Evolutionary conservation across 2,329 filamentous ascomycete species (phyloP).

Genomic region (Clonostachys solani): DNA sequence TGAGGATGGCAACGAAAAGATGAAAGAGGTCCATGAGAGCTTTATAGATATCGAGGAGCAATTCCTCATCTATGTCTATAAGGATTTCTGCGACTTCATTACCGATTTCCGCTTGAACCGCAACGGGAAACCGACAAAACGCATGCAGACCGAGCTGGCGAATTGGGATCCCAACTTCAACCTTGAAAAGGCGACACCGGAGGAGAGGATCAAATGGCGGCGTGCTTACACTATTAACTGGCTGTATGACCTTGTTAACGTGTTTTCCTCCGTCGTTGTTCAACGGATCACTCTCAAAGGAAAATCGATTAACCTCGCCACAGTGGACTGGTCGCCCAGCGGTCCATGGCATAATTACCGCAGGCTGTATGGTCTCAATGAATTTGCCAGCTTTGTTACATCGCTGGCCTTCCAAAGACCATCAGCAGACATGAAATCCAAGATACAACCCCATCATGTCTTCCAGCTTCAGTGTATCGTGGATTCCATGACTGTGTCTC

Average conservation of each 20-base stretch:
- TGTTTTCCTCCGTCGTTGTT: constrained; percentile 28
- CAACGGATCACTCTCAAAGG: constrained; percentile 23
- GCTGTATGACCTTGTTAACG: constrained; percentile 33
- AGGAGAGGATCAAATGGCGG: constrained; percentile 38
- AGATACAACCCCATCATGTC: constrained; percentile 39
- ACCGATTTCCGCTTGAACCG: constrained; percentile 36
- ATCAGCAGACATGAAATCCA: constrained; percentile 25
- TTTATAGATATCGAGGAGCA: constrained; percentile 29
- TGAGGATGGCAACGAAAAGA: no score
- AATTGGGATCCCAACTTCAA: constrained; percentile 36
- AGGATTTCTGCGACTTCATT: constrained; percentile 36
- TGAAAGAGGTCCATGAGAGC: background rate
- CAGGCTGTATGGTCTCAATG: no score
- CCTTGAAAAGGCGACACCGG: constrained; percentile 24
- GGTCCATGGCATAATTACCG: no score
- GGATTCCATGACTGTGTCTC: constrained; percentile 37
- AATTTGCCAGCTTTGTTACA: constrained; percentile 22
- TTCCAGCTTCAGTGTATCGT: constrained; percentile 47
- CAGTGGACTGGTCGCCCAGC: constrained; percentile 1
- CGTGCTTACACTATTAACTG: constrained; percentile 44
- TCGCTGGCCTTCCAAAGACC: constrained; percentile 39
- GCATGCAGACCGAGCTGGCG: constrained; percentile 28
- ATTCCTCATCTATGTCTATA: constrained; percentile 34
- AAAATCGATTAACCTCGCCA: constrained; percentile 36
- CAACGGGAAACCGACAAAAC: constrained; percentile 39